A percentile compares a stretch with the other conserved stretches of the same genome.
These are phyloP conservation scores for Geosmithia flava DNA, from an alignment of 2,329 filamentous ascomycete genomes.

Conservation along the genomic window DNA sequence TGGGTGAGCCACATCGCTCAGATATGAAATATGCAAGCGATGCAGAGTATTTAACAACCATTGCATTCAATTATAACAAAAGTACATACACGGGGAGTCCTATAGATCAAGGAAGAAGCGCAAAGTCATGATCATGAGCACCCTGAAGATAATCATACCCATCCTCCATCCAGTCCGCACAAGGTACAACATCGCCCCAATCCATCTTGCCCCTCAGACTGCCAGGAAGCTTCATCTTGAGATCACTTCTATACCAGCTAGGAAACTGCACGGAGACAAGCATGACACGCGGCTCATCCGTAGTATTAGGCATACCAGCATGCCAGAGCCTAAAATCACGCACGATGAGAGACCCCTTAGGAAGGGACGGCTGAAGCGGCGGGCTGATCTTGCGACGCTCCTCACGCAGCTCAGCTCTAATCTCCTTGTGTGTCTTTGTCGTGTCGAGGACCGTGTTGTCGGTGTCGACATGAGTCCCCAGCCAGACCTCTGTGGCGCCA, in stretches of 20 bases:
- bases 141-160: background rate
- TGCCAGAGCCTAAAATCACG: conserved; percentile 52
- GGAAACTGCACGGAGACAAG: conserved; percentile 47
- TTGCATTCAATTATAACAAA: too few relatives aligned
- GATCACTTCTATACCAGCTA: conserved; percentile 42
- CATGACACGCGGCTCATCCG: conserved; percentile 39
- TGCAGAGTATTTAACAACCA: too few relatives aligned
- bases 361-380: conserved; percentile 35
- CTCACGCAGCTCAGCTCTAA: conserved; percentile 34
- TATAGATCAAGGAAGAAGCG: too few relatives aligned
- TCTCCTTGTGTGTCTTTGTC: conserved; percentile 36
- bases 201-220: background rate
- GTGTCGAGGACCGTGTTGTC: conserved; percentile 26
- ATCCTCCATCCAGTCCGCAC: background rate
- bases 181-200: background rate
- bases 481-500: conserved; percentile 47
- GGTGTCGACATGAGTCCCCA: conserved; percentile 33
- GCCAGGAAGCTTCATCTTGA: conserved; percentile 35
- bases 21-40: too few relatives aligned
- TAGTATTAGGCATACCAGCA: conserved; percentile 47
- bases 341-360: conserved; percentile 42
- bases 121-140: background rate
- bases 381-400: conserved; percentile 21
- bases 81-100: too few relatives aligned
- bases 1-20: too few relatives aligned